These are phyloP conservation scores for Eucalyptus polyanthemos DNA, from an alignment of 345 rosid species.

Conservation along the genomic window DNA sequence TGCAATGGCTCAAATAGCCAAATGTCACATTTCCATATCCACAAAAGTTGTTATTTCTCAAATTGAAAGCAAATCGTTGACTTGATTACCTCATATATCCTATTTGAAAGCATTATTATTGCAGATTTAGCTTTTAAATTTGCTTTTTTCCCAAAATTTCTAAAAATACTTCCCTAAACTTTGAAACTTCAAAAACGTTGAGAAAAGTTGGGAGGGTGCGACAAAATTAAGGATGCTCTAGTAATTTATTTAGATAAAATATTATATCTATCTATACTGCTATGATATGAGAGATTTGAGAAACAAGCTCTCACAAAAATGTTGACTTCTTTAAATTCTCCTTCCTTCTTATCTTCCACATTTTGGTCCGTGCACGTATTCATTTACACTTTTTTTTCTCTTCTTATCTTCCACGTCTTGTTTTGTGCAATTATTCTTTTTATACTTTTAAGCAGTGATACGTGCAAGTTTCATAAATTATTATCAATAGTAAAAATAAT, in stretches of 20 bases:
- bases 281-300: neutral
- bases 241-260: neutral
- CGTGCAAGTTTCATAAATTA: too few species aligned
- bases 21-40: neutral
- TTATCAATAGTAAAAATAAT: too few species aligned
- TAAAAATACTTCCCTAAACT: neutral
- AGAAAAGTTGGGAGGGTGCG: neutral
- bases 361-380: neutral
- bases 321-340: neutral
- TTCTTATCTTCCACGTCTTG: neutral
- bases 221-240: neutral
- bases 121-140: neutral
- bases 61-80: neutral
- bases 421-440: neutral
- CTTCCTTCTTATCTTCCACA: neutral
- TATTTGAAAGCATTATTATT: neutral
- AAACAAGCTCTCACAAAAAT: neutral
- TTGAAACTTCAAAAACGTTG: neutral
- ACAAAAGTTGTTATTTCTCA: neutral
- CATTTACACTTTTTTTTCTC: neutral
- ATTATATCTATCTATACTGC: neutral
- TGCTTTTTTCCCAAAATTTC: neutral
- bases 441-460: too few species aligned
- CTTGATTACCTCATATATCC: neutral
- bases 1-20: neutral